Evolutionary conservation across 306 rosid species (phyloP).

Genomic region (Biancaea sappan): DNA sequence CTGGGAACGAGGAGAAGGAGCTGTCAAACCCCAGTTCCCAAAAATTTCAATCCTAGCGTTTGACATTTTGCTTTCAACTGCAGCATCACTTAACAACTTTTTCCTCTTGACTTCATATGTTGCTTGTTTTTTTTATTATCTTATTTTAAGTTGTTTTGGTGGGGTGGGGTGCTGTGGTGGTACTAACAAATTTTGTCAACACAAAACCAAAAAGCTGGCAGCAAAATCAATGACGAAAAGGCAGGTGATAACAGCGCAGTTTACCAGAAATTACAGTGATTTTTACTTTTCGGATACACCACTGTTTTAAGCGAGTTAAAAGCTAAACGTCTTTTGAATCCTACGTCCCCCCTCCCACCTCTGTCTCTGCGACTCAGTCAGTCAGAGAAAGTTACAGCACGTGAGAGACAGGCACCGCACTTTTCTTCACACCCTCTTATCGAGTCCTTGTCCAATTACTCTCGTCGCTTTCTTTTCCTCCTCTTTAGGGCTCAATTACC

Average conservation of each 20-base stretch:
- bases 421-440: slow-evolving; percentile 13
- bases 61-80: slow-evolving; percentile 94
- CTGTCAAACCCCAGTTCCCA: slow-evolving; percentile 61
- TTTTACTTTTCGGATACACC: not conserved
- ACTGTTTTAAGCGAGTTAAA: slow-evolving; percentile 9
- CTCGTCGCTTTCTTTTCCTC: not conserved
- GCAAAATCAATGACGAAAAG: slow-evolving; percentile 36
- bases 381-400: slow-evolving; percentile 44
- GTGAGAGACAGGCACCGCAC: slow-evolving; percentile 38
- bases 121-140: not conserved
- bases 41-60: slow-evolving; percentile 62
- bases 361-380: not conserved
- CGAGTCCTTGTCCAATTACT: slow-evolving; percentile 3
- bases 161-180: too few species aligned
- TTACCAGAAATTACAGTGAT: not conserved
- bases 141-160: slow-evolving; percentile 13
- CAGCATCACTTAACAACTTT: slow-evolving; percentile 54
- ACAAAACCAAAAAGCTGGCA: slow-evolving; percentile 48
- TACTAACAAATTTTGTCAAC: slow-evolving; percentile 51
- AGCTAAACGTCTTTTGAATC: slow-evolving; percentile 22
- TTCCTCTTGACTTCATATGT: slow-evolving; percentile 50
- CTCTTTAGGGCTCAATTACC: not conserved
- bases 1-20: slow-evolving; percentile 50
- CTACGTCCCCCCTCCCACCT: not conserved
- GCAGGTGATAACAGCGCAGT: not conserved